These are phyloP conservation scores for Capillidium heterosporum DNA, from an alignment of 371 early-diverging fungal species.

Conservation along the genomic window DNA sequence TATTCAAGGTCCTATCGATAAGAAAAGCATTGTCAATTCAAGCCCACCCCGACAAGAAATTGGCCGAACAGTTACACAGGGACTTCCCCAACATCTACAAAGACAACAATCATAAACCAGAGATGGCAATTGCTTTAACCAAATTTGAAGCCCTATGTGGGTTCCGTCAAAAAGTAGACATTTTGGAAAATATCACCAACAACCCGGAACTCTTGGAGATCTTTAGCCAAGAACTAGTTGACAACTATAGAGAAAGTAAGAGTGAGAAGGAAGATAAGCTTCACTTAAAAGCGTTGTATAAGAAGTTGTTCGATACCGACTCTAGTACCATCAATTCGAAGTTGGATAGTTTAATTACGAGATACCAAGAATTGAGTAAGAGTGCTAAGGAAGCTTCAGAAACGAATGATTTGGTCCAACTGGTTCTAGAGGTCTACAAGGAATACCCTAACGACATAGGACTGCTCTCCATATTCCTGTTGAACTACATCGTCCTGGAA, in stretches of 20 bases:
- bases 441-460: constrained; percentile 92
- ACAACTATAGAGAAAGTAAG: neutral
- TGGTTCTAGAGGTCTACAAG: constrained; percentile 46
- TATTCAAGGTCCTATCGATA: constrained; percentile 92
- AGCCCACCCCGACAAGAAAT: constrained; percentile 87
- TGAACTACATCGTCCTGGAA: constrained; percentile 62
- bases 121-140: constrained; percentile 93
- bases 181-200: no score
- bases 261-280: constrained; percentile 12
- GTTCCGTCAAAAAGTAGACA: constrained; percentile 52
- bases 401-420: constrained; percentile 14
- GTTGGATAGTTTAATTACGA: constrained; percentile 25
- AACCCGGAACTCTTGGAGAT: constrained; percentile 51
- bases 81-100: constrained; percentile 69
- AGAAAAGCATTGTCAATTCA: constrained; percentile 91
- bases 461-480: constrained; percentile 62
- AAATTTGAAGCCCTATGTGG: constrained; percentile 89
- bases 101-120: constrained; percentile 88
- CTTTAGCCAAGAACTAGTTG: constrained; percentile 26
- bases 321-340: constrained; percentile 24
- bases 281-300: constrained; percentile 26
- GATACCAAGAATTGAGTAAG: constrained; percentile 8
- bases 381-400: constrained; percentile 7
- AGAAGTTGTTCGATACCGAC: constrained; percentile 42
- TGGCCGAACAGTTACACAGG: constrained; percentile 53